Conservation (phyloP, 202 grass and related monocot genomes). For the Brachypodium distachyon region DNA sequence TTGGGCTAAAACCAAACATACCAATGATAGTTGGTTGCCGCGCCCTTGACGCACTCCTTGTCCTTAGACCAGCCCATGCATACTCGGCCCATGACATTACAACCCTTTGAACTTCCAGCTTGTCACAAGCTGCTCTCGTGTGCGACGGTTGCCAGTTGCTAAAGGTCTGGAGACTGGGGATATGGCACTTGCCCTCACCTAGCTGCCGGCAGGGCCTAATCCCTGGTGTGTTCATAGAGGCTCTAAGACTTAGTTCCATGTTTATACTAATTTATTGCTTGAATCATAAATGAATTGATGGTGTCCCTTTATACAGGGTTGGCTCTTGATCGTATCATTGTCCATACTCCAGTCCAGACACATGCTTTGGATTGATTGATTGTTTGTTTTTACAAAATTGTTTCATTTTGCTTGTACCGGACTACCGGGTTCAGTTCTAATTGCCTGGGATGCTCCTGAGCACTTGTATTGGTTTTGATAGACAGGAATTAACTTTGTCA, state of each 20-base stretch:
- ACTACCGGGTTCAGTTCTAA: conserved; percentile 5
- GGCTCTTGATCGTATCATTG: not conserved
- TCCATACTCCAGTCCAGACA: too few relatives aligned
- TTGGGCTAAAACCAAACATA: too few relatives aligned
- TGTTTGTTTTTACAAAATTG: not conserved
- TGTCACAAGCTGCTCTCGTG: too few relatives aligned
- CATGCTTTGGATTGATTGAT: too few relatives aligned
- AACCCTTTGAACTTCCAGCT: too few relatives aligned
- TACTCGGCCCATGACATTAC: too few relatives aligned
- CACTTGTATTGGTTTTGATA: not conserved
- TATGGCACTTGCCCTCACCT: not conserved
- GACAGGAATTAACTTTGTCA: conserved; percentile 18
- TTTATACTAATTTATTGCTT: too few relatives aligned
- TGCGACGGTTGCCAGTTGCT: not conserved
- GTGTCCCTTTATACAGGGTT: too few relatives aligned
- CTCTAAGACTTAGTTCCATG: not conserved
- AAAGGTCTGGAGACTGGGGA: not conserved
- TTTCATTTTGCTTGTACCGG: not conserved
- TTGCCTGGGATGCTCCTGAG: not conserved
- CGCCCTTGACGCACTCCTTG: too few relatives aligned
- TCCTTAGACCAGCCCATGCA: too few relatives aligned
- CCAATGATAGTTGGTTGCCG: too few relatives aligned
- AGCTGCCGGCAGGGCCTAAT: not conserved
- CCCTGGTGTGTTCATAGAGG: not conserved
- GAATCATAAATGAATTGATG: too few relatives aligned